Percentiles rank a stretch among this genome's conserved stretches.
Evolutionary conservation across 2,329 filamentous ascomycete genomes (phyloP).

Genomic region (Coleophoma crateriformis): DNA sequence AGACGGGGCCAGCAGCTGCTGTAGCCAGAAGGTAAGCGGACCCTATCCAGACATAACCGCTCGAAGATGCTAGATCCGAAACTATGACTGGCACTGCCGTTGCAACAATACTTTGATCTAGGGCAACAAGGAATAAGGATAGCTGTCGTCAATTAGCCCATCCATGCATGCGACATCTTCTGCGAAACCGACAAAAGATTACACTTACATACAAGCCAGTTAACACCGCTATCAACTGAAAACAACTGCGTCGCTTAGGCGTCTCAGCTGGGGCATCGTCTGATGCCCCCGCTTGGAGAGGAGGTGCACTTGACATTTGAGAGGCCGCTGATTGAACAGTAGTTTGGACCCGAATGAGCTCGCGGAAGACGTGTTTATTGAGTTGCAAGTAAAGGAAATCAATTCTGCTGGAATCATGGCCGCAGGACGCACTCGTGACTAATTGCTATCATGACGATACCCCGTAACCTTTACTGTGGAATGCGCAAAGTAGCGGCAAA

Average conservation of each 20-base stretch:
- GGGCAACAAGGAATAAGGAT: neutral
- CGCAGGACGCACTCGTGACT: too few species aligned
- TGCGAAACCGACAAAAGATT: neutral
- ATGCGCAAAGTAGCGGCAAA: too few species aligned
- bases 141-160: neutral
- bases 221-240: neutral
- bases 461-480: too few species aligned
- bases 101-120: slow-evolving; percentile 22
- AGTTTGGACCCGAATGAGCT: too few species aligned
- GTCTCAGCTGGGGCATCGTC: too few species aligned
- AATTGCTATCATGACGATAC: too few species aligned
- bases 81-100: slow-evolving; percentile 32
- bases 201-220: neutral
- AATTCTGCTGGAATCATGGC: too few species aligned
- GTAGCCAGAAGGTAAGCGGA: slow-evolving; percentile 24
- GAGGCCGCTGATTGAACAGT: too few species aligned
- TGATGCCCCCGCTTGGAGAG: too few species aligned
- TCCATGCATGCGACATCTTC: neutral
- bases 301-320: too few species aligned
- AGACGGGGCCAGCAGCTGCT: slow-evolving; percentile 37
- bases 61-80: slow-evolving; percentile 24
- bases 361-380: too few species aligned
- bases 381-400: too few species aligned
- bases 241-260: neutral
- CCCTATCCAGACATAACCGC: slow-evolving; percentile 28